A percentile compares a stretch with the other conserved stretches of the same genome.
Evolutionary conservation across 768 basidiomycete genomes (phyloP).

Genomic region (Dioszegia crocea): DNA sequence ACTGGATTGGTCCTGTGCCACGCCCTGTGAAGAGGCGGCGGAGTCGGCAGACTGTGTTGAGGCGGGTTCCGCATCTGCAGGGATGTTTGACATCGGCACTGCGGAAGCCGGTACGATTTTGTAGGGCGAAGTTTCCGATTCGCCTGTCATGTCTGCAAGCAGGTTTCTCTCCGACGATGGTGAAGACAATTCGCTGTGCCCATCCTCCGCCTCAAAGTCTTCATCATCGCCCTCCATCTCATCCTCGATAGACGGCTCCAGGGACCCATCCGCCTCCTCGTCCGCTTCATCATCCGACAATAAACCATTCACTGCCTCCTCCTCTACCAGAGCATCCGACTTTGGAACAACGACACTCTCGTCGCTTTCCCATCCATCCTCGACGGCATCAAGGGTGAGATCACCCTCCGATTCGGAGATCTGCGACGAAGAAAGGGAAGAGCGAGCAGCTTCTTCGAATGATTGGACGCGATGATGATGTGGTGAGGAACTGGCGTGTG

Average conservation of each 20-base stretch:
- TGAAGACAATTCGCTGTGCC: too few relatives aligned
- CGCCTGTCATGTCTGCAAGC: too few relatives aligned
- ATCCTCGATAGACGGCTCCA: background rate
- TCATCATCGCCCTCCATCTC: background rate
- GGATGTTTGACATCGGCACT: too few relatives aligned
- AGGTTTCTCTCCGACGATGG: too few relatives aligned
- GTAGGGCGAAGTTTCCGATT: too few relatives aligned
- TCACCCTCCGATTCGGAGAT: background rate
- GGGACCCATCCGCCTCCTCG: too few relatives aligned
- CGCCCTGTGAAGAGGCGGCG: too few relatives aligned
- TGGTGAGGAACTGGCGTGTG: background rate
- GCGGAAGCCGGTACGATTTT: too few relatives aligned
- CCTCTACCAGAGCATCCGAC: background rate
- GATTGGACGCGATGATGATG: background rate
- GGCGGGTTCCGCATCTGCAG: background rate
- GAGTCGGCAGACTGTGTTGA: too few relatives aligned
- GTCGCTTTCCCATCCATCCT: conserved; percentile 3
- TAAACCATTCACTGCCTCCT: background rate
- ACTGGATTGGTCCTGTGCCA: too few relatives aligned
- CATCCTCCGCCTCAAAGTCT: background rate
- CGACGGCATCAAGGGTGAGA: background rate
- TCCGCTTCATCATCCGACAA: background rate
- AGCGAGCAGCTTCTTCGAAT: conserved; percentile 1
- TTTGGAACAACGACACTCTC: background rate
- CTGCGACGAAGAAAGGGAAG: background rate